phyloP scores from a whole-genome alignment of 208 protist species.

The Phytomonas serpens region DNA sequence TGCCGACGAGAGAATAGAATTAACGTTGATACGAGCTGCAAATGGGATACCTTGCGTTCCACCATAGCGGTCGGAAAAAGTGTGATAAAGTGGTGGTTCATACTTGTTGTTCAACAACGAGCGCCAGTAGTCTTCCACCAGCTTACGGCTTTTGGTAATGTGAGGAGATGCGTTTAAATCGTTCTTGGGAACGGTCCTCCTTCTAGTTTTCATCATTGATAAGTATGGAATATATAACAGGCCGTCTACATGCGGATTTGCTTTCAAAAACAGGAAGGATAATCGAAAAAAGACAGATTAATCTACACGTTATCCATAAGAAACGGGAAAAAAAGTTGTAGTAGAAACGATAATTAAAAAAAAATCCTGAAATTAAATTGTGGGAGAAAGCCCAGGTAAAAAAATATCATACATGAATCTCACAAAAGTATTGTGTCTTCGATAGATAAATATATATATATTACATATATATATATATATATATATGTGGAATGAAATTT shows the following conservation, averaged over 20 bases:
- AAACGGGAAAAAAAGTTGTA: not conserved
- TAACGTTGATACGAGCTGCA: conserved; percentile 33
- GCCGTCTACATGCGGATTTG: not conserved
- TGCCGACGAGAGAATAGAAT: conserved; percentile 13
- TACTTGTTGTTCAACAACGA: conserved; percentile 36
- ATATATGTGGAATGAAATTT: not conserved
- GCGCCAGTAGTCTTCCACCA: conserved; percentile 76
- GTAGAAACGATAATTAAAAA: not conserved
- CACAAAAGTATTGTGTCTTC: not conserved
- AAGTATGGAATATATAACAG: not conserved
- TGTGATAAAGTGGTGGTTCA: conserved; percentile 70
- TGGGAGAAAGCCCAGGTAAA: not conserved
- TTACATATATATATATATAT: not conserved
- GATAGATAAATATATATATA: not conserved
- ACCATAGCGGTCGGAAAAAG: conserved; percentile 66
- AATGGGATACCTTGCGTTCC: conserved; percentile 51
- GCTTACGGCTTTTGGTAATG: conserved; percentile 17
- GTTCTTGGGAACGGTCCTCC: not conserved
- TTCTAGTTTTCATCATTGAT: not conserved
- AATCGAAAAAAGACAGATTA: not conserved
- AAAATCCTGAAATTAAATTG: not conserved
- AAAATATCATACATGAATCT: not conserved
- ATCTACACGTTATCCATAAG: not conserved
- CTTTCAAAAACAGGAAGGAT: not conserved
- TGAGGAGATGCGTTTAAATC: not conserved